Evolutionary conservation across 768 basidiomycete species (phyloP), one percentile per base, ranked within the genome.

Genomic region (Auricularia sp.): DNA sequence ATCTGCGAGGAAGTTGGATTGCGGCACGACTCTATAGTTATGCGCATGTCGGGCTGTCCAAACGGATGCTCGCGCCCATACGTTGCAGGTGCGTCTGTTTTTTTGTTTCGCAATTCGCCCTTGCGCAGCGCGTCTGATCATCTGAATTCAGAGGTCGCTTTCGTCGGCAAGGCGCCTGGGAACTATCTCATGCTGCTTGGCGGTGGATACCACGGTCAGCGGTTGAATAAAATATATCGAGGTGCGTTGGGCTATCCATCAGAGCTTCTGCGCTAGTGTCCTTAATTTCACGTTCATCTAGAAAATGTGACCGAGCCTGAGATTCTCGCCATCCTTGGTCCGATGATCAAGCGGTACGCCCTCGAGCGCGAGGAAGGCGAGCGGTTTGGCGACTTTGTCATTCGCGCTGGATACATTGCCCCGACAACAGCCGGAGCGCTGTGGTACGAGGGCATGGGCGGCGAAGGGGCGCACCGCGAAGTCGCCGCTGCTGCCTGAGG

Each of bases 11-110:
- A 94, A 73, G 89, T 87, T 69, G 96, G 96, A 21, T 79, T 98
- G 51, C 82, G 96, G 58, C 88, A 97, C 72, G 96, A 99, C 75
- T 87, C 90, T 2, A 96, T 98, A 68, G 86, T 98, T 66, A 98
- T 99, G 96, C 85, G 96, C 62, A 98, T 98, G 95, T 98, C 95
- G 16, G 96, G 96, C 61, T 98, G 95, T 69, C 92, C 92, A 2
- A 94, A 93, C 70, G 93, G 92, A 43, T 94, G 94, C 73, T 91
- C 95, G 2, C 83, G 95, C 65, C 96, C 93, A 43, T 98, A 96
- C 74, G 78, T 95, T 56, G 96, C 91, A 60, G 90, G 90, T 87
- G 54, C 10, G 85, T 70, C 42, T 33, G 21, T 16, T 51, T 29
- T 29, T 33, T 43, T n/a, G n/a, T n/a, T n/a, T n/a, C 36, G 42